These are phyloP conservation scores for Zea mays DNA, from an alignment of 176 grass and related monocot genomes.

Conservation along the genomic window Zm-B73-REFERENCE-NAM-5.0 NC_050097.1:46249501-46250000, in stretches of 20 bases:
- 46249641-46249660: background rate
- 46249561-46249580: background rate
- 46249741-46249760: conserved; percentile 82
- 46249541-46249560: background rate
- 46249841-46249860: conserved; percentile 94
- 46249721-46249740: conserved; percentile 79
- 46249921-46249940: conserved; percentile 74
- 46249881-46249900: conserved; percentile 86
- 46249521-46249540: background rate
- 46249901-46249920: conserved; percentile 84
- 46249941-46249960: background rate
- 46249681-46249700: conserved; percentile 91
- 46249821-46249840: conserved; percentile 85
- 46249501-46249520: background rate
- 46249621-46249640: background rate
- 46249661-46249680: conserved; percentile 67
- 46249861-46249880: conserved; percentile 83
- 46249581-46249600: background rate
- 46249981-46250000: background rate
- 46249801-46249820: conserved; percentile 91
- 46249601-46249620: background rate
- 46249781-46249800: conserved; percentile 99
- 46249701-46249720: conserved; percentile 97
- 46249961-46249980: background rate
- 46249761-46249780: conserved; percentile 83